phyloP scores from a whole-genome alignment of 495 filamentous ascomycete genomes.

The Neurospora pannonica region DNA sequence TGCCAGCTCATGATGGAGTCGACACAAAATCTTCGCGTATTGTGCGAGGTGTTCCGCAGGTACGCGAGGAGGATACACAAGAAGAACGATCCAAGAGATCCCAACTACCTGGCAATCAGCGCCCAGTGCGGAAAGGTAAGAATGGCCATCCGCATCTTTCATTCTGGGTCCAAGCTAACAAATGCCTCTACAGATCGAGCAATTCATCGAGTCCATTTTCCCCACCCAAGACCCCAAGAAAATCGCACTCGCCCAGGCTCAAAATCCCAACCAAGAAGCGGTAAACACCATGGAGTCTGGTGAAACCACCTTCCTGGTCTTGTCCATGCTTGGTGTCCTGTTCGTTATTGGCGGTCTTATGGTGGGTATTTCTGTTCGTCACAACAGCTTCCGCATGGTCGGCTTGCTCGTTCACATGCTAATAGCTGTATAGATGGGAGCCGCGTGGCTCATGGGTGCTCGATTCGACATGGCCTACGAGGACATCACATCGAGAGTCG shows the following conservation, averaged over 20 bases:
- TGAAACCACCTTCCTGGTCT: slow-evolving; percentile 28
- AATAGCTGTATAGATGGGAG: slow-evolving; percentile 41
- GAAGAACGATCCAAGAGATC: slow-evolving; percentile 91
- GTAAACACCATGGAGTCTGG: slow-evolving; percentile 16
- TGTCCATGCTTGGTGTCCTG: slow-evolving; percentile 23
- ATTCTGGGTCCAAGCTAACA: slow-evolving; percentile 1
- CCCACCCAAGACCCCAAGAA: slow-evolving; percentile 52
- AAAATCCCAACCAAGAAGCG: slow-evolving; percentile 12
- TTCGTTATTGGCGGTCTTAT: slow-evolving; percentile 32
- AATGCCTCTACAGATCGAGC: slow-evolving; percentile 60
- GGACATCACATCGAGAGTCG: slow-evolving; percentile 20
- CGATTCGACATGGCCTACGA: slow-evolving; percentile 41
- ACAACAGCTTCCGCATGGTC: not conserved
- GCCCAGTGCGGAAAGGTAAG: slow-evolving; percentile 79
- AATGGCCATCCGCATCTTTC: slow-evolving; percentile 1
- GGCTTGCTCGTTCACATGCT: slow-evolving; percentile 3
- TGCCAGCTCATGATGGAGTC: slow-evolving; percentile 87
- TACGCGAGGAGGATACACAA: slow-evolving; percentile 77
- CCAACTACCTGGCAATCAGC: slow-evolving; percentile 89
- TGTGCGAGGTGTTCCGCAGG: slow-evolving; percentile 69
- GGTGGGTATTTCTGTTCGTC: slow-evolving; percentile 24
- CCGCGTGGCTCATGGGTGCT: slow-evolving; percentile 59
- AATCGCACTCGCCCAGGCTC: slow-evolving; percentile 23
- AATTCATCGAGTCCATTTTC: slow-evolving; percentile 94
- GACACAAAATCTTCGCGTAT: slow-evolving; percentile 72